Evolutionary conservation across 164 flowering plant genomes (phyloP).

Genomic region (grape (Vitis vinifera)): DNA sequence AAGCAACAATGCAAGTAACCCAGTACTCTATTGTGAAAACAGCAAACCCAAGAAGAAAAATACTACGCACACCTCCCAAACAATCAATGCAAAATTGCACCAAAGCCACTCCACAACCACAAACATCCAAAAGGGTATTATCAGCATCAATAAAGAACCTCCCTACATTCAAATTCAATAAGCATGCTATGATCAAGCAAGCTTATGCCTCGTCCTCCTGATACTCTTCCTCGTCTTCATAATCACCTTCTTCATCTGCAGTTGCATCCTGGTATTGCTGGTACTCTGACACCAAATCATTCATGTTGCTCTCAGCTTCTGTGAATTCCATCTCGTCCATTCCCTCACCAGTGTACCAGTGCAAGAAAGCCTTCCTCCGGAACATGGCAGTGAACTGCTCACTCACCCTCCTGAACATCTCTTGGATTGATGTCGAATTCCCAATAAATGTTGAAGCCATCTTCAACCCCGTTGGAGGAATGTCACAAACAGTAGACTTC

Average conservation of each 20-base stretch:
- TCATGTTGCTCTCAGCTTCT: constrained; percentile 26
- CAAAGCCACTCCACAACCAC: constrained; percentile 1
- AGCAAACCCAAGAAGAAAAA: no score
- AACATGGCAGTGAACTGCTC: constrained; percentile 61
- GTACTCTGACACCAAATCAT: constrained; percentile 40
- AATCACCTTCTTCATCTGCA: constrained; percentile 30
- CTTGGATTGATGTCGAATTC: constrained; percentile 16
- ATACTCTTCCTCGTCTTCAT: constrained; percentile 29
- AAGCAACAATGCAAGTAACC: background rate
- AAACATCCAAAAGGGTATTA: background rate
- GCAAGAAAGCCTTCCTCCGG: constrained; percentile 51
- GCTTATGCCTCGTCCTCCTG: constrained; percentile 17
- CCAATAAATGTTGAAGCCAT: constrained; percentile 54
- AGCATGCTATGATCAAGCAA: background rate
- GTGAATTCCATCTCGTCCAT: no score
- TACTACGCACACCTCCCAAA: background rate
- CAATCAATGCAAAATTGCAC: background rate
- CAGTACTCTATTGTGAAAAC: background rate
- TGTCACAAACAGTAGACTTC: constrained; percentile 53
- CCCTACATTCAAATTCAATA: no score
- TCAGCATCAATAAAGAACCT: background rate
- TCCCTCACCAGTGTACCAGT: constrained; percentile 13
- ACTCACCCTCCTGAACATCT: constrained; percentile 47
- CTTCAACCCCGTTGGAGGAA: constrained; percentile 47
- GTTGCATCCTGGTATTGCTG: constrained; percentile 48